Base-by-base conservation (phyloP, 2,329 filamentous ascomycete genomes). In the Mariannaea elegans region DNA sequence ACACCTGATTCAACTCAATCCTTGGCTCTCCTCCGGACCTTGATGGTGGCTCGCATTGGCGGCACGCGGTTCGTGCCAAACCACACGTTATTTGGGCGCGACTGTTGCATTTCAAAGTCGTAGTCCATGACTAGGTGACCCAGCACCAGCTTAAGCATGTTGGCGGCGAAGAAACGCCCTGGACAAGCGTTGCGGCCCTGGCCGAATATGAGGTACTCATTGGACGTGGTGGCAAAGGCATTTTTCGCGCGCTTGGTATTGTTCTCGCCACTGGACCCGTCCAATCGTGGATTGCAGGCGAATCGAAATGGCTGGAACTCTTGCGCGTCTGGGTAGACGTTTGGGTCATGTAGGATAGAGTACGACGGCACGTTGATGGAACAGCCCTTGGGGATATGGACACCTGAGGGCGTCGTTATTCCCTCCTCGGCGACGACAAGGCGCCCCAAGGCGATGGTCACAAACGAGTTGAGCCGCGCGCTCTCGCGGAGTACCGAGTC, bases 401-500 rank as follows among this genome's bases (percentile, higher is more conserved):
- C 66, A 29, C 75, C 77, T 10, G 72, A 74, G 4, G 75, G 74
- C 3, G 77, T 75, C 3, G 64, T 71, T 39, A 76, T 24, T 34
- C 72, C 74, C 14, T 68, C 63, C 18, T 65, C 59, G 14, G 67
- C 63, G 8, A 73, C 29, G 44, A 61, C 70, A 9, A 34, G 13
- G 12, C 74, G 71, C 21, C 14, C 46, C 13, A 71, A 61, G 4
- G 74, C 70, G 2, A 76, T 14, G 1, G 63, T 64, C 7, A 73
- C 64, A 24, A 73, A 65, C 7, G 76, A 75, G 59, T 73, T 76
- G 7, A 77, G 21, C 7, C 79, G 72, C 50, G 75, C 67, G 21
- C 71, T 75, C 65, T 81, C 79, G 32, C 80, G 77, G 57, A 81
- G 50, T 32, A 74, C 72, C 62, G 74, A 78, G 67, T 81, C 78